Conservation (phyloP, 2,329 filamentous ascomycete species). For the Talaromyces sp. region DNA sequence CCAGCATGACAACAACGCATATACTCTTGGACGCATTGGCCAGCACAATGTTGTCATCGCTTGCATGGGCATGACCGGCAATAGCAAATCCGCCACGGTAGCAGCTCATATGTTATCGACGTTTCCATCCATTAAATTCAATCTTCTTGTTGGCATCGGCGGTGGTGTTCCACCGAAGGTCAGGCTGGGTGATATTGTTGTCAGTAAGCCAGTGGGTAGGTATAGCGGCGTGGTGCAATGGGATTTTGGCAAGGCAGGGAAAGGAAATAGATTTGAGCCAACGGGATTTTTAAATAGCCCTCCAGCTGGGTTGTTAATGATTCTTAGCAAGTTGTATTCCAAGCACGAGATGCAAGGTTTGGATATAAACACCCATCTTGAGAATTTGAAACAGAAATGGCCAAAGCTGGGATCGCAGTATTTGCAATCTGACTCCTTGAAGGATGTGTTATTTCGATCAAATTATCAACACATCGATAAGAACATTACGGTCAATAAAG, state of each 20-base stretch:
- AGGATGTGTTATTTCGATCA: neutral
- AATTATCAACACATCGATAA: neutral
- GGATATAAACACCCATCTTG: neutral
- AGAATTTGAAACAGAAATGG: neutral
- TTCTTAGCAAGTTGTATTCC: neutral
- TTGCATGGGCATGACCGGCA: conserved; percentile 20
- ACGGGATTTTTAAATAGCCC: conserved; percentile 1
- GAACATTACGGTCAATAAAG: neutral
- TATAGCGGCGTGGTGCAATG: conserved; percentile 4
- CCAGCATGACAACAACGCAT: conserved; percentile 18
- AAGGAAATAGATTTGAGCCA: neutral
- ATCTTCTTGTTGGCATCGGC: conserved; percentile 41
- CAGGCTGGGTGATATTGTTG: conserved; percentile 7
- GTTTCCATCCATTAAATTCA: conserved; percentile 23
- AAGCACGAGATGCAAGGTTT: neutral
- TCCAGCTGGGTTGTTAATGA: neutral
- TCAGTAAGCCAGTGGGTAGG: neutral
- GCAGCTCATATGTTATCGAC: conserved; percentile 22
- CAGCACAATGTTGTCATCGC: conserved; percentile 22
- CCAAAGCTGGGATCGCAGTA: neutral
- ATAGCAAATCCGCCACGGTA: conserved; percentile 22
- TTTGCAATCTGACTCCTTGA: neutral
- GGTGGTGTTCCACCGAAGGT: conserved; percentile 12
- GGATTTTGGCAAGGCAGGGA: conserved; percentile 1
- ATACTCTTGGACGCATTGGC: conserved; percentile 18